These are phyloP conservation scores for Aristolochia californica DNA, from an alignment of 164 flowering plant species.

Conservation along the genomic window DNA sequence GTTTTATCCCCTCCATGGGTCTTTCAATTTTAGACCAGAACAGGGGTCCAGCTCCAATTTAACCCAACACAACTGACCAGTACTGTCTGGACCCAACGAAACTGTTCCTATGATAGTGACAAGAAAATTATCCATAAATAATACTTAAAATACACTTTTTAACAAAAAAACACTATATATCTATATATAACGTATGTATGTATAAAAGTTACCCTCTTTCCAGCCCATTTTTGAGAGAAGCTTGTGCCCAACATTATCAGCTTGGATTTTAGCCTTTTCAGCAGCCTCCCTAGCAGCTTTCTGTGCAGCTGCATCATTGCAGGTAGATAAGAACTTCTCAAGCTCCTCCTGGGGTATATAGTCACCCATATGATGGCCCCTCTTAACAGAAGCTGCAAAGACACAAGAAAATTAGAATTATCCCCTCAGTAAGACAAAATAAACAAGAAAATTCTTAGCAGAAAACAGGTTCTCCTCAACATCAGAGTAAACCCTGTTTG, in stretches of 20 bases:
- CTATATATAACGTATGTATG: neutral
- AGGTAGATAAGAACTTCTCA: conserved; percentile 68
- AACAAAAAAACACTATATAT: neutral
- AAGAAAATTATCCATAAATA: too few species aligned
- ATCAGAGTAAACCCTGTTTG: neutral
- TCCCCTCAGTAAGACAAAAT: neutral
- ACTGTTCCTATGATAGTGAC: too few species aligned
- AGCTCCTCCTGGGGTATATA: conserved; percentile 89
- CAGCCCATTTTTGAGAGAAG: conserved; percentile 98
- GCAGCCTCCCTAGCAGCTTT: conserved; percentile 68
- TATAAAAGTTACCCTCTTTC: conserved; percentile 70
- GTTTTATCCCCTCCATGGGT: too few species aligned
- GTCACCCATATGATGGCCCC: conserved; percentile 99
- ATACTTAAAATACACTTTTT: too few species aligned
- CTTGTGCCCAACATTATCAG: conserved; percentile 84
- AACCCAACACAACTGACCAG: too few species aligned
- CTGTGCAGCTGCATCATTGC: conserved; percentile 68
- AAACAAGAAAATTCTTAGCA: neutral
- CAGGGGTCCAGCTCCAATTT: too few species aligned
- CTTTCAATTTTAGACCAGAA: too few species aligned
- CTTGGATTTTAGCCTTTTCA: conserved; percentile 59
- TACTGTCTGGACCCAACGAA: too few species aligned
- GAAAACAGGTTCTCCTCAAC: neutral
- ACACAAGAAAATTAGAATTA: neutral
- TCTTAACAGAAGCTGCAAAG: conserved; percentile 31